Conservation (phyloP, 257 asterid species). For the Lavandula angustifolia region DNA sequence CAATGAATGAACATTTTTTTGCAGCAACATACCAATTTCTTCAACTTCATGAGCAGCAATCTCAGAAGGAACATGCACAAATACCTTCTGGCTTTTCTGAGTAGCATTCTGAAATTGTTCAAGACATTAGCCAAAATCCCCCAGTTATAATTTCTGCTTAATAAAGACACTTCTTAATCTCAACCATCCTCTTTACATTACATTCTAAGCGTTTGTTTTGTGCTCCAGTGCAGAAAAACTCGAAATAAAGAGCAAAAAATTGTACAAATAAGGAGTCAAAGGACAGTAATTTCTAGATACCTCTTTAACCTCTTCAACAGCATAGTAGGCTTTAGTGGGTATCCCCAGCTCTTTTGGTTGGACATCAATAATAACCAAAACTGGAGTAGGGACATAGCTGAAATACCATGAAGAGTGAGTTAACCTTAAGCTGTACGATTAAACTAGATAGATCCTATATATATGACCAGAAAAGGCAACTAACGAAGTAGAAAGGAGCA, state of each 20-base stretch:
- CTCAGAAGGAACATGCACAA: slow-evolving; percentile 93
- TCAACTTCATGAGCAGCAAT: slow-evolving; percentile 99
- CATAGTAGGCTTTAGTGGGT: slow-evolving; percentile 89
- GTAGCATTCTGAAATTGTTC: slow-evolving; percentile 61
- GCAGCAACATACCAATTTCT: slow-evolving; percentile 70
- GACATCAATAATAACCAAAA: slow-evolving; percentile 84
- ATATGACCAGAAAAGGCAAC: neutral
- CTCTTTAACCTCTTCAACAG: slow-evolving; percentile 96
- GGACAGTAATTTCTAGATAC: slow-evolving; percentile 34
- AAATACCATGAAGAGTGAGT: slow-evolving; percentile 29
- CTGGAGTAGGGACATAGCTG: slow-evolving; percentile 87
- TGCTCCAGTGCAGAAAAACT: slow-evolving; percentile 8
- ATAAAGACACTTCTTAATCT: neutral
- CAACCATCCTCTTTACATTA: neutral
- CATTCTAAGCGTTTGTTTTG: slow-evolving; percentile 11
- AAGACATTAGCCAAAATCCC: slow-evolving; percentile 27
- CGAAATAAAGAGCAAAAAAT: slow-evolving; percentile 8
- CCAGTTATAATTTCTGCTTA: slow-evolving; percentile 9
- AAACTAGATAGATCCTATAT: neutral
- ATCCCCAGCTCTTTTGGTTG: slow-evolving; percentile 91
- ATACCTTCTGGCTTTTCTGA: slow-evolving; percentile 95
- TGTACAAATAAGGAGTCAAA: slow-evolving; percentile 1
- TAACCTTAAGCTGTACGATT: slow-evolving; percentile 6
- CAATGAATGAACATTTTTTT: slow-evolving; percentile 2
- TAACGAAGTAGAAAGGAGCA: neutral